Evolutionary conservation across 306 rosid genomes (phyloP).

Genomic region (Inga leiocalycina): DNA sequence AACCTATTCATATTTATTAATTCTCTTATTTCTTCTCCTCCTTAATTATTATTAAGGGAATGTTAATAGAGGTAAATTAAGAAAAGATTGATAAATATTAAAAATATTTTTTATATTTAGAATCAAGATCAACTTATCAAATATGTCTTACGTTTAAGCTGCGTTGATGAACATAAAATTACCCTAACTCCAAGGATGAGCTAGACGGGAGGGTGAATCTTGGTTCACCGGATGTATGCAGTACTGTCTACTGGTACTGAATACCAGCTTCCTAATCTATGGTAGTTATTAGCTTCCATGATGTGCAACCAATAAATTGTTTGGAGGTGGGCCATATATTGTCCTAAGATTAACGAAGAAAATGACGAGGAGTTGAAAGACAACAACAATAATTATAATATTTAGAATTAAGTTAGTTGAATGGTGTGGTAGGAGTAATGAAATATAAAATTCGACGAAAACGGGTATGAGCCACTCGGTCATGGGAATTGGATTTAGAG

Average conservation of each 20-base stretch:
- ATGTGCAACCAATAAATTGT: not conserved
- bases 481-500: not conserved
- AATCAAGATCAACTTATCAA: no score
- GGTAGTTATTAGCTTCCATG: not conserved
- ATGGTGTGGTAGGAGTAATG: not conserved
- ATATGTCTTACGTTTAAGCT: accelerated
- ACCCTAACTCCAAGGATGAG: not conserved
- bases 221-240: no score
- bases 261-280: not conserved
- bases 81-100: no score
- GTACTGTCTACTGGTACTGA: no score
- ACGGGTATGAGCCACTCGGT: no score
- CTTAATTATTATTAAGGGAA: no score
- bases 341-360: not conserved
- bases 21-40: no score
- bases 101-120: no score
- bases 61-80: no score
- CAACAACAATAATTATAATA: not conserved
- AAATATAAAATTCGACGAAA: no score
- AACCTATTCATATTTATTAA: no score
- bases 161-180: not conserved
- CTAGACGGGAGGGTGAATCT: not conserved
- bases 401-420: not conserved
- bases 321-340: not conserved
- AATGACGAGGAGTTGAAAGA: not conserved